A percentile compares a stretch with the other conserved stretches of the same genome.
Conservation (phyloP, 768 basidiomycete genomes). For the Butyriboletus loyo region DNA sequence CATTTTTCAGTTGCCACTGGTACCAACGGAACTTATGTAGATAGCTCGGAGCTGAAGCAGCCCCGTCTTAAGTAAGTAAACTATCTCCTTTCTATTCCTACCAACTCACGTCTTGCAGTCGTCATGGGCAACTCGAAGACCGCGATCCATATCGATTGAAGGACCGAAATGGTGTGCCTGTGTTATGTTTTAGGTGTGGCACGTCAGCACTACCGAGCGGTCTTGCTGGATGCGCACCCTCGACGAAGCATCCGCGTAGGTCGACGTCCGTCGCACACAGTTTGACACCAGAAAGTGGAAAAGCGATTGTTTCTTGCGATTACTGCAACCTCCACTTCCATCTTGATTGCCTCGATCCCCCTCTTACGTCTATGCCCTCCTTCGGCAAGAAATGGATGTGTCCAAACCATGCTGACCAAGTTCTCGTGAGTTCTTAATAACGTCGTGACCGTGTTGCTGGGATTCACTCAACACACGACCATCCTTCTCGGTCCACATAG, state of each 20-base stretch:
- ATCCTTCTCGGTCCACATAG: constrained; percentile 39
- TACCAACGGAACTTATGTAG: constrained; percentile 78
- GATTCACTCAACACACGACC: not conserved
- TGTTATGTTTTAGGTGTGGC: constrained; percentile 91
- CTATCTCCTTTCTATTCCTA: constrained; percentile 2
- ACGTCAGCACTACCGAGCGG: constrained; percentile 67
- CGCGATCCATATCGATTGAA: constrained; percentile 84
- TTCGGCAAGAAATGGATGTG: constrained; percentile 98
- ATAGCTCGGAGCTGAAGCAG: constrained; percentile 71
- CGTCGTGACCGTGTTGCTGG: not conserved
- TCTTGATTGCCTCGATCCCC: constrained; percentile 93
- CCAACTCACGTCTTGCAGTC: constrained; percentile 41
- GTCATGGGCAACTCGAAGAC: constrained; percentile 86
- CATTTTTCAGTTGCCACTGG: constrained; percentile 65
- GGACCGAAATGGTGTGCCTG: constrained; percentile 76
- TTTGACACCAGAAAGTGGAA: constrained; percentile 53
- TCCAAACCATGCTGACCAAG: constrained; percentile 91
- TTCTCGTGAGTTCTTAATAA: constrained; percentile 55
- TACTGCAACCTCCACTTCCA: constrained; percentile 96
- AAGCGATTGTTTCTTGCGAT: constrained; percentile 88
- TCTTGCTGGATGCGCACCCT: constrained; percentile 49
- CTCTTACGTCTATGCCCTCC: constrained; percentile 79
- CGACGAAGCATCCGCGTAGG: constrained; percentile 54
- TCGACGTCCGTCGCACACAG: constrained; percentile 40
- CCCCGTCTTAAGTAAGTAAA: constrained; percentile 76